A percentile compares a stretch with the other conserved stretches of the same genome.
phyloP scores from a whole-genome alignment of 1,284 basidiomycete species.

The Ganoderma sinense region DNA sequence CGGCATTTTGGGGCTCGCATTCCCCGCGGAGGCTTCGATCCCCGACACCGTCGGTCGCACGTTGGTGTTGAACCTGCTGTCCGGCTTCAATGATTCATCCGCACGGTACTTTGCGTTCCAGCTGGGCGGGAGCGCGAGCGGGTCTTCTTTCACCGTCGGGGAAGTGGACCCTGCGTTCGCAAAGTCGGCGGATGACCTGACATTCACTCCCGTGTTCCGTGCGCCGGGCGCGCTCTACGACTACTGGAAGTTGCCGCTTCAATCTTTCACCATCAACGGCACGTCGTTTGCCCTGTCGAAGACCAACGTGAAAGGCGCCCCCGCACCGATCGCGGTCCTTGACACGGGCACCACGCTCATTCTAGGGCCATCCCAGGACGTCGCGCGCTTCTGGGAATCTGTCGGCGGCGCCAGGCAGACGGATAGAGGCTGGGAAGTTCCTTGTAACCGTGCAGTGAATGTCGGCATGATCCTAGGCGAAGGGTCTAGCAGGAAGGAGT shows the following conservation, averaged over 20 bases:
- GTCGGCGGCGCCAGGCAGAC: conserved; percentile 52
- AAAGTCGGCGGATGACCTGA: conserved; percentile 45
- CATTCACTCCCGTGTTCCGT: conserved; percentile 52
- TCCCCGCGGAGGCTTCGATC: conserved; percentile 58
- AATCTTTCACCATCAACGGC: conserved; percentile 53
- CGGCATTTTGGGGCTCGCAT: conserved; percentile 64
- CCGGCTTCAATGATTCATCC: conserved; percentile 46
- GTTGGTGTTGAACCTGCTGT: conserved; percentile 57
- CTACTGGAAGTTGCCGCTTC: conserved; percentile 66
- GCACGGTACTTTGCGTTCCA: conserved; percentile 59
- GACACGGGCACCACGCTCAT: conserved; percentile 68
- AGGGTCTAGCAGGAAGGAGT: conserved; percentile 45
- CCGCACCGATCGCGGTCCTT: conserved; percentile 57
- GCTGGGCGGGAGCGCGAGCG: conserved; percentile 48
- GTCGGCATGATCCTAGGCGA: conserved; percentile 58
- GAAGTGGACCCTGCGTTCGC: conserved; percentile 51
- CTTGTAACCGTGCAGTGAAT: conserved; percentile 54
- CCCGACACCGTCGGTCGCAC: conserved; percentile 50
- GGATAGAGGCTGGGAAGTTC: conserved; percentile 57
- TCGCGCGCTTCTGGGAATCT: conserved; percentile 56
- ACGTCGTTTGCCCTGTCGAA: conserved; percentile 48
- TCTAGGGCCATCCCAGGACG: conserved; percentile 59
- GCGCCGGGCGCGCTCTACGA: conserved; percentile 49
- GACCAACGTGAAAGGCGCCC: conserved; percentile 54
- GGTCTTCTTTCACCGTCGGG: conserved; percentile 62